Evolutionary conservation across 2,329 filamentous ascomycete species (phyloP).

Genomic region (Alternaria panax): DNA sequence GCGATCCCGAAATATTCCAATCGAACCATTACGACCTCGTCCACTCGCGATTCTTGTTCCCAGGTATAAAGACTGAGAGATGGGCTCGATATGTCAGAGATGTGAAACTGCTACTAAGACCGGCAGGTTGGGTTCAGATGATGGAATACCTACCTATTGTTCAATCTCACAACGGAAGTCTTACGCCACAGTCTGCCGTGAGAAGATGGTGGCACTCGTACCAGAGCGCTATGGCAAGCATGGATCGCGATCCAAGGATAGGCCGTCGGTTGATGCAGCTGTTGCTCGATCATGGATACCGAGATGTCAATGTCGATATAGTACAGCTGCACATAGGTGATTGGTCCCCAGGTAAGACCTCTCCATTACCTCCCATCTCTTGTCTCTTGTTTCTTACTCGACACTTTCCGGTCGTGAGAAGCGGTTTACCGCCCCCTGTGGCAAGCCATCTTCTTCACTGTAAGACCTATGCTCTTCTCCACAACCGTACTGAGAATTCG

Average conservation of each 20-base stretch:
- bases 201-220: constrained; percentile 49
- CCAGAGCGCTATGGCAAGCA: constrained; percentile 41
- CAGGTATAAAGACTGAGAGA: constrained; percentile 73
- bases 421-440: background rate
- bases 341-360: constrained; percentile 45
- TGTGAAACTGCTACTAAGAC: constrained; percentile 73
- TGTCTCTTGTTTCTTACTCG: background rate
- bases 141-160: constrained; percentile 86
- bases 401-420: background rate
- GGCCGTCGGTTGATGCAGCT: constrained; percentile 39
- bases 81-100: constrained; percentile 82
- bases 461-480: background rate
- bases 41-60: constrained; percentile 76
- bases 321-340: constrained; percentile 48
- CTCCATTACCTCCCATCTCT: background rate
- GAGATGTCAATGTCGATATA: constrained; percentile 39
- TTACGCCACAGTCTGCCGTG: constrained; percentile 61
- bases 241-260: constrained; percentile 46
- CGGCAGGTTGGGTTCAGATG: constrained; percentile 86
- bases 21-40: constrained; percentile 80
- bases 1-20: constrained; percentile 59
- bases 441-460: background rate
- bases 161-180: constrained; percentile 83
- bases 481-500: constrained; percentile 5
- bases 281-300: constrained; percentile 41